Conservation (phyloP, 306 rosid genomes). For the Cicer arietinum region DNA sequence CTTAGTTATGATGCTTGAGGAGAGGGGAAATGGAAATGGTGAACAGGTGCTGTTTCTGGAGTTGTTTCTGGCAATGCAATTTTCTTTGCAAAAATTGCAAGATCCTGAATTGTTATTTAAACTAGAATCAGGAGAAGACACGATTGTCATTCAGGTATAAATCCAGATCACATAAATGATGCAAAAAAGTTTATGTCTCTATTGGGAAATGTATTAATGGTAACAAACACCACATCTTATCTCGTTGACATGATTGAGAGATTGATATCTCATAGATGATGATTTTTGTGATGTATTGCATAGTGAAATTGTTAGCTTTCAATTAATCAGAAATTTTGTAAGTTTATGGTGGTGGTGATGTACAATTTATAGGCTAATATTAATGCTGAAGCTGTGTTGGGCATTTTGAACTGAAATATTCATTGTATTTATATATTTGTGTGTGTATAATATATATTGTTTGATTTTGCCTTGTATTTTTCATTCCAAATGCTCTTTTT, state of each 20-base stretch:
- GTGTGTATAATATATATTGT: background rate
- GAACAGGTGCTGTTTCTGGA: conserved; percentile 52
- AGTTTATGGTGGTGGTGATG: background rate
- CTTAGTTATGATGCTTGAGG: conserved; percentile 62
- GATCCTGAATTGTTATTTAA: conserved; percentile 78
- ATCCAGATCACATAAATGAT: conserved; percentile 35
- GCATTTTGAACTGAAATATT: conserved; percentile 12
- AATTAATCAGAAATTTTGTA: conserved; percentile 3
- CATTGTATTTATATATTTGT: background rate
- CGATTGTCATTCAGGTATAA: conserved; percentile 73
- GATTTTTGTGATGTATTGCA: conserved; percentile 2
- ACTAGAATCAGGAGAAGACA: conserved; percentile 66
- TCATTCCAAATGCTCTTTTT: conserved; percentile 14
- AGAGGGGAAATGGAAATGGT: conserved; percentile 43
- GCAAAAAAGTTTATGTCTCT: conserved; percentile 20
- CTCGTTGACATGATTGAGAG: conserved; percentile 1
- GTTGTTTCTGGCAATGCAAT: conserved; percentile 69
- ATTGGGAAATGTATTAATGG: background rate
- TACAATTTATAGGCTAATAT: background rate
- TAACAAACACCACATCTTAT: background rate
- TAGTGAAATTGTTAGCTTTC: conserved; percentile 15
- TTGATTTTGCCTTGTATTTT: conserved; percentile 16
- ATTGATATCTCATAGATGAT: conserved; percentile 1
- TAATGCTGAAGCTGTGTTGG: background rate
- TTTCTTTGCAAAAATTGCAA: conserved; percentile 73